Evolutionary conservation across 192 early-diverging fungal genomes (phyloP).

Genomic region (Backusella morwellensis): DNA sequence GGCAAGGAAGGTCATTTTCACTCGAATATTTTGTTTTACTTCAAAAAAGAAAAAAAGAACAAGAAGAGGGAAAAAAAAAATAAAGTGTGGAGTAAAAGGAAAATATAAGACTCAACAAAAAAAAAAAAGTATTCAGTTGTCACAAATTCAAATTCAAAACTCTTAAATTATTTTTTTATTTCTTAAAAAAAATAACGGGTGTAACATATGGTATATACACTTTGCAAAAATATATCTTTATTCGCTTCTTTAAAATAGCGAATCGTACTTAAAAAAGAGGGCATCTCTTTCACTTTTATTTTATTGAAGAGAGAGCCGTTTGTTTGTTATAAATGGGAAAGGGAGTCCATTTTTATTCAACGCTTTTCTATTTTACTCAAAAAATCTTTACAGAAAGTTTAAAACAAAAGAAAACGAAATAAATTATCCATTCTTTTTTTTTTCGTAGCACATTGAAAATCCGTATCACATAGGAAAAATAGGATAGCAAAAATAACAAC

Average conservation of each 20-base stretch:
- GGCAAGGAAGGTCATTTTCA: constrained; percentile 29
- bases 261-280: not conserved
- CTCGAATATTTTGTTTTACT: not conserved
- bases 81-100: constrained; percentile 2
- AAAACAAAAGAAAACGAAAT: not conserved
- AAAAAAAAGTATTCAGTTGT: not conserved
- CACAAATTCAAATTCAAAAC: constrained; percentile 4
- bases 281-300: no score
- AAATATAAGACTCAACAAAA: not conserved
- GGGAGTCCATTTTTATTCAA: no score
- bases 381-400: not conserved
- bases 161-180: constrained; percentile 4
- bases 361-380: no score
- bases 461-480: not conserved
- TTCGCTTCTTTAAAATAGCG: not conserved
- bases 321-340: no score
- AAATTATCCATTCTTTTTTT: not conserved
- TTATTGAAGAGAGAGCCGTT: no score
- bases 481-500: not conserved
- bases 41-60: not conserved
- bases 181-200: constrained; percentile 7
- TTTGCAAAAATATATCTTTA: not conserved
- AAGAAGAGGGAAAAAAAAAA: not conserved
- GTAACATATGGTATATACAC: not conserved
- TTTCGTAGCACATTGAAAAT: constrained; percentile 6